Evolutionary conservation across 768 basidiomycete genomes (phyloP).

Genomic region (Pulveroboletus sp.): DNA sequence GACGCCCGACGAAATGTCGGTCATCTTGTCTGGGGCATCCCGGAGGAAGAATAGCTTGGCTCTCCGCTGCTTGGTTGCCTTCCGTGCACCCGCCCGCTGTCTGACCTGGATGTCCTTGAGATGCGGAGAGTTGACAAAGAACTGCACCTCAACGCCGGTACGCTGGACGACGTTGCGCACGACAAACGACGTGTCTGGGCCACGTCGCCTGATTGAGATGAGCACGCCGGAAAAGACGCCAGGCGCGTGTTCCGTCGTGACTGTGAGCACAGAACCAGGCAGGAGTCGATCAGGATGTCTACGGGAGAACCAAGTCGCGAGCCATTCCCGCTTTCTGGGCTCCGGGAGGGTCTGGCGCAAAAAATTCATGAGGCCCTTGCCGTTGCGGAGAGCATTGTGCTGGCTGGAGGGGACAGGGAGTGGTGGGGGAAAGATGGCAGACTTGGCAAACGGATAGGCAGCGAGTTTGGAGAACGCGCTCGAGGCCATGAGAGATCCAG

Average conservation of each 20-base stretch:
- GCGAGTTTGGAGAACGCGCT: constrained; percentile 12
- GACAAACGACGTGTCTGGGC: constrained; percentile 83
- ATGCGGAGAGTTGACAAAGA: constrained; percentile 83
- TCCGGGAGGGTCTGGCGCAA: constrained; percentile 63
- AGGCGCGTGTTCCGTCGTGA: constrained; percentile 74
- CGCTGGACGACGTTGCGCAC: constrained; percentile 89
- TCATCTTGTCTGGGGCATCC: constrained; percentile 85
- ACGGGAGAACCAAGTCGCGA: constrained; percentile 69
- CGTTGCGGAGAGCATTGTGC: constrained; percentile 49
- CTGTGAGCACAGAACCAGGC: constrained; percentile 85
- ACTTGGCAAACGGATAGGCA: constrained; percentile 72
- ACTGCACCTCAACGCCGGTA: constrained; percentile 91
- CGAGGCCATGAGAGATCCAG: constrained; percentile 8
- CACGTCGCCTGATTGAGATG: constrained; percentile 77
- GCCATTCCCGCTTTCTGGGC: constrained; percentile 66
- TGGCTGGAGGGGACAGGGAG: constrained; percentile 37
- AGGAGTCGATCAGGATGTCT: constrained; percentile 63
- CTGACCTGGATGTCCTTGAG: constrained; percentile 85
- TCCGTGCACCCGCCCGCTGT: constrained; percentile 48
- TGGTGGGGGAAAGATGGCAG: constrained; percentile 51
- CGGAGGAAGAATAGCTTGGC: constrained; percentile 84
- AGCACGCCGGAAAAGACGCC: constrained; percentile 88
- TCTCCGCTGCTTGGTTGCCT: constrained; percentile 57
- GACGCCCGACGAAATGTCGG: constrained; percentile 55
- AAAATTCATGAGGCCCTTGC: constrained; percentile 79